Base-by-base conservation (phyloP, 176 grass and related monocot genomes). In the Triticum turgidum region DNA sequence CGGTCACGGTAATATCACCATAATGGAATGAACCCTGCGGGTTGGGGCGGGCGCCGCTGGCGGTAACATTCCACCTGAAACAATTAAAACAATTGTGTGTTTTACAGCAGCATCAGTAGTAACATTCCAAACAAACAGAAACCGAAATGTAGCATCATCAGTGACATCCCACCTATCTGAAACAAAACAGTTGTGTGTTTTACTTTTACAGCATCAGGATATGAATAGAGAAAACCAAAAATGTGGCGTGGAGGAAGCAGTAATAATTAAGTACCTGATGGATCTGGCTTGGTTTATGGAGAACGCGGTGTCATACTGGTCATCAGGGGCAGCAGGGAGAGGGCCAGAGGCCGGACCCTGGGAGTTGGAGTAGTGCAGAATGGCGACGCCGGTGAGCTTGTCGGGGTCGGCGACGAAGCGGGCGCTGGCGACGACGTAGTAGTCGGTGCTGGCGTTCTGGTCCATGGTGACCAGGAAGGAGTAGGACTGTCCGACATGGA, bases 261-360 rank as follows among this genome's bases (percentile, higher is more conserved):
- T 2, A 17, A 41, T 2, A 17, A 41, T 0, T 82, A 90, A 88
- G 93, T 83, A 91, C 95, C 96, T 95, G 84, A 98, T 95, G 47
- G 96, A 95, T 85, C 96, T 91, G 71, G 96, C 96, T 74, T 98
- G 96, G 73, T 98, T 98, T 78, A 98, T 95, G 11, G 96, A 95
- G 66, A 95, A 95, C 3, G 91, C 85, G 0, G 91, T 94, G 86
- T 98, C 96, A 74, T 83, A 88, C 92, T 90, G 89, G 65, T 91
- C 96, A 35, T 98, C 85, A 3, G 96, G 96, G 25, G 91, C 86
- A 80, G 94, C 91, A 1, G 93, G 96, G 18, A 95, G 91, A 38
- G 96, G 91, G 2, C 96, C 96, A 64, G 87, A 94, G 39, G 93
- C 86, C 21, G 93, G 88, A 11, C 82, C 88, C 76, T 91, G 88